Evolutionary conservation across 2,329 filamentous ascomycete genomes (phyloP).

Genomic region (Bisporella sp.): DNA sequence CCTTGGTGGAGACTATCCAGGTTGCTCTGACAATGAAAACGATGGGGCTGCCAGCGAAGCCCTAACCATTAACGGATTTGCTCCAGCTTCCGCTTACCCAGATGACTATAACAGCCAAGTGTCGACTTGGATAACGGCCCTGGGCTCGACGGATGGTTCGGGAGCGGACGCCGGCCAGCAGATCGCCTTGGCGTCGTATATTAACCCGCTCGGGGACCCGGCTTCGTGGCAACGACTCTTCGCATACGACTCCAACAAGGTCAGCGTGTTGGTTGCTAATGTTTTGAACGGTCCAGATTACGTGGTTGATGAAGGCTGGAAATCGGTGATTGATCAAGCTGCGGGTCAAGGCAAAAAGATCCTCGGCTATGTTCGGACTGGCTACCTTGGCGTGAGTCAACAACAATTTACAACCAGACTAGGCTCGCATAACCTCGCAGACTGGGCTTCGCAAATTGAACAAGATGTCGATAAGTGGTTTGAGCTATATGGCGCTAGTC

Average conservation of each 20-base stretch:
- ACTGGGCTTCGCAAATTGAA: conserved; percentile 22
- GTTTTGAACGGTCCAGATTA: conserved; percentile 8
- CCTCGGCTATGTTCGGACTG: conserved; percentile 8
- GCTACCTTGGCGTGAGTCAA: conserved; percentile 6
- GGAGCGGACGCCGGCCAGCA: conserved; percentile 5
- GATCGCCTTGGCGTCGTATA: conserved; percentile 9
- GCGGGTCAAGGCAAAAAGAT: conserved; percentile 4
- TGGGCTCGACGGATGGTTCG: too few relatives aligned
- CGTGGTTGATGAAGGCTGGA: conserved; percentile 3
- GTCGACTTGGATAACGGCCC: too few relatives aligned
- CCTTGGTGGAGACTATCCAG: too few relatives aligned
- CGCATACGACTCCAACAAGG: conserved; percentile 1
- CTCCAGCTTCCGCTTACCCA: too few relatives aligned
- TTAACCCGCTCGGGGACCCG: conserved; percentile 7
- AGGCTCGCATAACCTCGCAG: conserved; percentile 12
- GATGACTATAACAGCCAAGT: too few relatives aligned
- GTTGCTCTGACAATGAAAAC: too few relatives aligned
- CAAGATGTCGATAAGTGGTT: conserved; percentile 22
- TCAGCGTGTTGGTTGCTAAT: conserved; percentile 8
- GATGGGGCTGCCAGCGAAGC: too few relatives aligned
- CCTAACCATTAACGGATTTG: too few relatives aligned
- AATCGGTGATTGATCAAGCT: conserved; percentile 5
- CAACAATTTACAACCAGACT: conserved; percentile 14
- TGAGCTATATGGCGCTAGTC: conserved; percentile 9
- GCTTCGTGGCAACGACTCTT: conserved; percentile 5